Percentiles rank a stretch among this genome's conserved stretches.
Conservation (phyloP, 2,329 filamentous ascomycete genomes). For the Ophiocordyceps australis region DNA sequence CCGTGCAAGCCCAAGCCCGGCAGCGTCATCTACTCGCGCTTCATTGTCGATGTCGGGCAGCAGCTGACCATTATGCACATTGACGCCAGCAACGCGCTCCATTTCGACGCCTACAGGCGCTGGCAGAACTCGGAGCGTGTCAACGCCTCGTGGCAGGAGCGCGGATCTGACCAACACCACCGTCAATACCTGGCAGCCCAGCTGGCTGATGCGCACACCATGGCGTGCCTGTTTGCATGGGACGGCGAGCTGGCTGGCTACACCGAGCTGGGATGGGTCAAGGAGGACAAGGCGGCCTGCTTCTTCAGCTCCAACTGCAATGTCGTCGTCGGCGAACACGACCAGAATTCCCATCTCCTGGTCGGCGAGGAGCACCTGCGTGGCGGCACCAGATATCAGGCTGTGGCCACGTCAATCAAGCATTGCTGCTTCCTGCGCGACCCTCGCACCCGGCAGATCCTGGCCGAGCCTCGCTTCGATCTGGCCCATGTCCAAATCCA, state of each 20-base stretch:
- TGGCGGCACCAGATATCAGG: conserved; percentile 9
- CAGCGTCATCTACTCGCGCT: conserved; percentile 8
- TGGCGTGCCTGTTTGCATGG: conserved; percentile 11
- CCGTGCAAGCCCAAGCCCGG: conserved; percentile 8
- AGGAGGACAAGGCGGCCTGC: conserved; percentile 10
- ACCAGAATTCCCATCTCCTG: conserved; percentile 10
- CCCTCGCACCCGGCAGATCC: conserved; percentile 8
- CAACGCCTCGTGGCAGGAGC: conserved; percentile 9
- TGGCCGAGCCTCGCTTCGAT: conserved; percentile 8
- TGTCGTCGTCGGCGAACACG: conserved; percentile 10
- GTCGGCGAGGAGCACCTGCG: conserved; percentile 10
- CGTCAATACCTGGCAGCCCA: conserved; percentile 7
- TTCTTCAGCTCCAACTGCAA: conserved; percentile 10
- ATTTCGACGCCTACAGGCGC: conserved; percentile 7
- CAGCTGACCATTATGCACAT: conserved; percentile 8
- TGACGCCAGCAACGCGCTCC: conserved; percentile 7
- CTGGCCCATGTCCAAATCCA: conserved; percentile 8
- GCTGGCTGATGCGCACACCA: conserved; percentile 8
- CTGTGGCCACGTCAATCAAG: conserved; percentile 10
- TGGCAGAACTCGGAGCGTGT: conserved; percentile 12
- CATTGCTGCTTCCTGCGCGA: conserved; percentile 10
- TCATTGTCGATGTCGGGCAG: conserved; percentile 9
- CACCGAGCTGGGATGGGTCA: conserved; percentile 9
- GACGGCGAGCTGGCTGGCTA: conserved; percentile 10
- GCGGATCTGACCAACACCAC: conserved; percentile 10